Evolutionary conservation across 257 asterid genomes (phyloP), one percentile per base, ranked within the genome.

Genomic region (Eustoma russellianum): DNA sequence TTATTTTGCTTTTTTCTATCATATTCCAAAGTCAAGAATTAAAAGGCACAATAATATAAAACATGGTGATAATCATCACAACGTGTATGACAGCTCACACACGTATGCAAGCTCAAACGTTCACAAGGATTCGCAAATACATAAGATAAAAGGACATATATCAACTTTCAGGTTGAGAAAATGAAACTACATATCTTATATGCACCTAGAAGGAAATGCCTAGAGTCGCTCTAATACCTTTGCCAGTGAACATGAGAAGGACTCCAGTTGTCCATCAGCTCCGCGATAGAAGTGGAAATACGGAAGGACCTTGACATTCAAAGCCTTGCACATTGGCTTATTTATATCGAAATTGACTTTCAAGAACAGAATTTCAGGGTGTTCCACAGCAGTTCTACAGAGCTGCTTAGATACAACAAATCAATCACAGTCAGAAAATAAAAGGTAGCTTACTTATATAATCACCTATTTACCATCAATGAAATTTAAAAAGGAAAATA

Each of bases 221-320:
- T 24, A 13, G 5, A 34, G 35, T 52, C 2, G 17, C 47, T 59
- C 15, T 52, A 86, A 78, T 75, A 86, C 98, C 76, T 90, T 90
- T 68, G 86, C 93, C 48, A 90, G 88, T 49, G 96, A 86, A 64
- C 98, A 90, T 57, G 98, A 86, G 66, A 90, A 90, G 58, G 98
- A 62, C 65, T 90, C 96, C 18, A 90, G 82, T 65, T 73, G 91
- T 55, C 98, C 96, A 64, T 90, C 96, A 44, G 94, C 95, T 46
- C 96, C 98, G 17, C 98, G 89, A 67, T 86, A 86, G 79, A 86
- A 90, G 69, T 86, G 96, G 83, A 90, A 90, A 77, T 66, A 78
- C 2, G 98, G 96, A 57, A 90, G 98, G 75, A 86, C 95, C 78
- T 79, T 90, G 10, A 90, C 95, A 47, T 86, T 86, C 79, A 90